Conservation (phyloP, 805 yeast genomes). For the Starmerella lactis-condensi region DNA sequence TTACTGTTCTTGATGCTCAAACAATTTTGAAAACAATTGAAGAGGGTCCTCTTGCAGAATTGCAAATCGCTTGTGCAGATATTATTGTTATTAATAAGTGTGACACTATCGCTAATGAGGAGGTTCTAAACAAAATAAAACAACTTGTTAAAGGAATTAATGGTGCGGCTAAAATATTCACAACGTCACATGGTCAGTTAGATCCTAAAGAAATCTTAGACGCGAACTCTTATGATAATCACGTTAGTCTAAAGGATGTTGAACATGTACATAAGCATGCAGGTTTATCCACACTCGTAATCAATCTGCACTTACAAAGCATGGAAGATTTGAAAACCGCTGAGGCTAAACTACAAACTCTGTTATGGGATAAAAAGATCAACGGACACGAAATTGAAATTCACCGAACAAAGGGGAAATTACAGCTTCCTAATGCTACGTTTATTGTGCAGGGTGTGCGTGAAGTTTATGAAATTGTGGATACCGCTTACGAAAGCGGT, state of each 20-base stretch:
- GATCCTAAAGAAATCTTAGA: constrained; percentile 50
- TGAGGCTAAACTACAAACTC: constrained; percentile 37
- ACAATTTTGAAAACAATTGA: constrained; percentile 48
- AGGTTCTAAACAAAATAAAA: constrained; percentile 21
- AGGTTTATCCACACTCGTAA: constrained; percentile 36
- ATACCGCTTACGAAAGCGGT: constrained; percentile 26
- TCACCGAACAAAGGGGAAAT: constrained; percentile 65
- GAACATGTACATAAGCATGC: background rate
- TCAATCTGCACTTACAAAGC: too few species aligned
- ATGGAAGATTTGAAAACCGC: too few species aligned
- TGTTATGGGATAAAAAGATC: constrained; percentile 54
- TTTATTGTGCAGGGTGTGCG: constrained; percentile 80
- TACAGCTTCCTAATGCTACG: constrained; percentile 26
- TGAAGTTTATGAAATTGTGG: constrained; percentile 69
- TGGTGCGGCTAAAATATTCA: constrained; percentile 43
- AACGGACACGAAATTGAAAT: constrained; percentile 38
- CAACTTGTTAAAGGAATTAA: constrained; percentile 39
- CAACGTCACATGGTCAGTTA: constrained; percentile 59
- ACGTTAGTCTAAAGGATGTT: background rate
- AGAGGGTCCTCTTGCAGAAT: constrained; percentile 58
- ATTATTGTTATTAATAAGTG: constrained; percentile 59
- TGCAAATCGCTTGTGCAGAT: constrained; percentile 84
- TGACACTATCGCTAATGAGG: constrained; percentile 30
- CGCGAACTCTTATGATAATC: constrained; percentile 44
- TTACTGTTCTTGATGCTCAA: constrained; percentile 58